Conservation (phyloP, 179 eudicot species). For the Nepenthes alata region DNA sequence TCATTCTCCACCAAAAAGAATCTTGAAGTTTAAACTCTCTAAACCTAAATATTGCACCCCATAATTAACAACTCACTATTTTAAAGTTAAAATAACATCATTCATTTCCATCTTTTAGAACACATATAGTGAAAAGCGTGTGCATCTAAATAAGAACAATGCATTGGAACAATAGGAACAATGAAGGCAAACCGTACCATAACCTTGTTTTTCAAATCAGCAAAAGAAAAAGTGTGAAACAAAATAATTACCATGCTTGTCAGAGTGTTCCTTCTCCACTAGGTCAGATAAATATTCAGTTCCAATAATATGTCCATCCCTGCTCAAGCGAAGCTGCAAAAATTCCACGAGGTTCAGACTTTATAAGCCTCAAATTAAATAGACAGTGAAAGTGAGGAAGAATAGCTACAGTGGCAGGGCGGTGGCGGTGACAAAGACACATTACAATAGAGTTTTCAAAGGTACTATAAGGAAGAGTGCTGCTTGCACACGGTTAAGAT, state of each 20-base stretch:
- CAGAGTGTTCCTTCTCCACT: constrained; percentile 79
- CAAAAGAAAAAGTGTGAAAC: constrained; percentile 1
- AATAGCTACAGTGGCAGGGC: too few relatives aligned
- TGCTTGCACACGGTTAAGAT: too few relatives aligned
- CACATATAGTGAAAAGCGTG: background rate
- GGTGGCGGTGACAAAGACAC: too few relatives aligned
- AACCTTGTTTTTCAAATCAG: background rate
- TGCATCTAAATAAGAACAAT: background rate
- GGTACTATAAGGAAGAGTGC: too few relatives aligned
- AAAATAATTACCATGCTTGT: constrained; percentile 52
- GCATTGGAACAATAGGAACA: background rate
- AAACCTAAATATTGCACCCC: too few relatives aligned
- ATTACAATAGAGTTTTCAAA: too few relatives aligned
- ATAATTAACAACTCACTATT: too few relatives aligned
- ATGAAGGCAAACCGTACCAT: too few relatives aligned
- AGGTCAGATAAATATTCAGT: constrained; percentile 83
- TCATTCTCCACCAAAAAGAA: too few relatives aligned
- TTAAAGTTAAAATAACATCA: too few relatives aligned
- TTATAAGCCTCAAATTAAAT: background rate
- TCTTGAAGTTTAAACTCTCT: too few relatives aligned
- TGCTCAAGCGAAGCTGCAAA: constrained; percentile 77
- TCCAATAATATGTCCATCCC: constrained; percentile 66
- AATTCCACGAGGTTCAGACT: constrained; percentile 1
- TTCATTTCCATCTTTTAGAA: background rate
- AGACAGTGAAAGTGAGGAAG: background rate